Percentiles rank a stretch among this genome's conserved stretches.
Evolutionary conservation across 2,329 filamentous ascomycete species (phyloP).

Genomic region (Colletotrichum tanaceti): DNA sequence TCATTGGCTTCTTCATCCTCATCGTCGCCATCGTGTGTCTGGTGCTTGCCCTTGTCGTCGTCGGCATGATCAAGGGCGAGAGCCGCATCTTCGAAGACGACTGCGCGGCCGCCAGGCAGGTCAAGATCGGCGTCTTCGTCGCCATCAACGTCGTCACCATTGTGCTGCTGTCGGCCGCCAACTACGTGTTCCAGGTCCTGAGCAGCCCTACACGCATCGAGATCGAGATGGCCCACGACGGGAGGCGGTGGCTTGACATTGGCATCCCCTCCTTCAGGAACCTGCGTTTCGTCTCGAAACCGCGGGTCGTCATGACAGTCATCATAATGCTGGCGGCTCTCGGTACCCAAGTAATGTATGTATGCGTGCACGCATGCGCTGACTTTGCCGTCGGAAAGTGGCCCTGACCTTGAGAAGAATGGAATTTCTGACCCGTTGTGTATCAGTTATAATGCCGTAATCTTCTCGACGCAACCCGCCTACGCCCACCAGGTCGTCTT

Average conservation of each 20-base stretch:
- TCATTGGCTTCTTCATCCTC: slow-evolving; percentile 54
- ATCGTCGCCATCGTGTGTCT: slow-evolving; percentile 54
- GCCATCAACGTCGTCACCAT: slow-evolving; percentile 58
- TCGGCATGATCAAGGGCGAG: slow-evolving; percentile 50
- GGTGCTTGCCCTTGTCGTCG: slow-evolving; percentile 51
- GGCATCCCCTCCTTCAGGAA: slow-evolving; percentile 66
- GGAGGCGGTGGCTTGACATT: slow-evolving; percentile 63
- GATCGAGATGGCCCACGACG: slow-evolving; percentile 59
- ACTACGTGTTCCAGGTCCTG: slow-evolving; percentile 66
- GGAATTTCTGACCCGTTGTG: slow-evolving; percentile 41
- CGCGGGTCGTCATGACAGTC: slow-evolving; percentile 53
- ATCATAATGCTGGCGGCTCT: slow-evolving; percentile 57
- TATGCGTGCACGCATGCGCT: too few relatives aligned
- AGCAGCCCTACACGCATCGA: slow-evolving; percentile 64
- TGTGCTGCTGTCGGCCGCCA: slow-evolving; percentile 60
- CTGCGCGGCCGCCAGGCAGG: slow-evolving; percentile 51
- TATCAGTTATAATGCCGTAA: slow-evolving; percentile 63
- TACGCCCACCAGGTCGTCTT: slow-evolving; percentile 50
- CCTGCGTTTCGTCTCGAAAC: slow-evolving; percentile 55
- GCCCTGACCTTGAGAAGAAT: too few relatives aligned
- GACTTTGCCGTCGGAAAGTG: neutral
- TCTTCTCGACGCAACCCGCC: slow-evolving; percentile 56
- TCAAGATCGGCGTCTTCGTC: slow-evolving; percentile 57
- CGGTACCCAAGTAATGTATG: slow-evolving; percentile 63
- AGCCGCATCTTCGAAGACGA: slow-evolving; percentile 54